Conservation (phyloP, 169 alveolate genomes). For the Plasmodium vivax region DNA sequence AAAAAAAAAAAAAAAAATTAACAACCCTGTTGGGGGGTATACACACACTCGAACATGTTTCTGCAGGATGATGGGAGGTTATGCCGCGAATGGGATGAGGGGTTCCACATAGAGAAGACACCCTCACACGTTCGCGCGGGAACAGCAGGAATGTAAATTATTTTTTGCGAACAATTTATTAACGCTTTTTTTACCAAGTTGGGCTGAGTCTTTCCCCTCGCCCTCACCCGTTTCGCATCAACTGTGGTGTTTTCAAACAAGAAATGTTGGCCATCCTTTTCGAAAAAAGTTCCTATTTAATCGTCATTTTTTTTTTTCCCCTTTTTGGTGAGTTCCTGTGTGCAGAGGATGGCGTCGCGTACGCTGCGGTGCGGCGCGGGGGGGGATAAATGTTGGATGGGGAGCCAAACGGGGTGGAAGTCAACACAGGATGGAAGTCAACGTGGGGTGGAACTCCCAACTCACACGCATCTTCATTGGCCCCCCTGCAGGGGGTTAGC, state of each 20-base stretch:
- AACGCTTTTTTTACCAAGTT: too few species aligned
- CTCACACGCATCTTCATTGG: not conserved
- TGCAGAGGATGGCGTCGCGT: not conserved
- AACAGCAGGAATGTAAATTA: not conserved
- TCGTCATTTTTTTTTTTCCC: too few species aligned
- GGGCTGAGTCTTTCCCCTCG: not conserved
- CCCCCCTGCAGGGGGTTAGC: not conserved
- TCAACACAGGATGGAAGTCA: too few species aligned
- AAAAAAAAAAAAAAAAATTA: too few species aligned
- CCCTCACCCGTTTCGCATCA: not conserved
- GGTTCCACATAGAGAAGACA: not conserved
- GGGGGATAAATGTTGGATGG: not conserved
- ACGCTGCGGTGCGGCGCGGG: not conserved
- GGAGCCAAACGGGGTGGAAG: not conserved
- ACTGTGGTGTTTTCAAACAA: not conserved
- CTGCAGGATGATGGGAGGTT: not conserved
- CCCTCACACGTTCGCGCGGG: not conserved
- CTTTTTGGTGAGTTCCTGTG: not conserved
- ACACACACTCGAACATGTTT: not conserved
- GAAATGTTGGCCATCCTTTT: not conserved
- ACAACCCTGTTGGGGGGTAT: not conserved
- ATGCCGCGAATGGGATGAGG: not conserved
- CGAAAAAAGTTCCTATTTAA: not conserved
- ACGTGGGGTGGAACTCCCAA: not conserved
- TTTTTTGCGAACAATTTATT: too few species aligned